Percentiles rank a stretch among this genome's conserved stretches.
phyloP scores from a whole-genome alignment of 2,329 filamentous ascomycete genomes.

The Diaporthe capsici region DNA sequence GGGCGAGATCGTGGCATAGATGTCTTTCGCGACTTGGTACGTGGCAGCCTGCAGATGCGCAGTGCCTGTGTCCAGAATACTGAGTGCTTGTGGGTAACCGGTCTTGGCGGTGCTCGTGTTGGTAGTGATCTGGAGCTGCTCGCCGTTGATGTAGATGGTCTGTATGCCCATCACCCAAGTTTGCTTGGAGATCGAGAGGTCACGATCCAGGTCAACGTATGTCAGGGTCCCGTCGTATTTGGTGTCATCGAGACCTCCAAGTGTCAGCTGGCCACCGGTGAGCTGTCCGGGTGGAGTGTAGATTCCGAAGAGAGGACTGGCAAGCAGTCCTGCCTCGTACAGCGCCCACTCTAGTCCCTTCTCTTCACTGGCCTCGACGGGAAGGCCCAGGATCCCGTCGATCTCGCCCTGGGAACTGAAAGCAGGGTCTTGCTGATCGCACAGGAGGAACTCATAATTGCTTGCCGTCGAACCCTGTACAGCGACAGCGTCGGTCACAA shows the following conservation, averaged over 20 bases:
- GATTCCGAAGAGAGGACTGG: slow-evolving; percentile 47
- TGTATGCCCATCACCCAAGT: slow-evolving; percentile 47
- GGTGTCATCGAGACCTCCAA: slow-evolving; percentile 48
- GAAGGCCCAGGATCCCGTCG: slow-evolving; percentile 39
- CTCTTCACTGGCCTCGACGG: slow-evolving; percentile 40
- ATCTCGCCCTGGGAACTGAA: slow-evolving; percentile 35
- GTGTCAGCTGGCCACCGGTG: slow-evolving; percentile 47
- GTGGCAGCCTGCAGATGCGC: slow-evolving; percentile 50
- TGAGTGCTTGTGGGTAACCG: slow-evolving; percentile 36
- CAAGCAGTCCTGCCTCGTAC: slow-evolving; percentile 45
- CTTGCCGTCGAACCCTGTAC: slow-evolving; percentile 31
- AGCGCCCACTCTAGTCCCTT: slow-evolving; percentile 47
- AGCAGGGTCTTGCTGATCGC: slow-evolving; percentile 28
- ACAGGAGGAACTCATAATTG: slow-evolving; percentile 30
- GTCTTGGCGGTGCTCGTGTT: slow-evolving; percentile 20
- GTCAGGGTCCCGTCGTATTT: slow-evolving; percentile 47
- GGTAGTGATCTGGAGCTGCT: slow-evolving; percentile 38
- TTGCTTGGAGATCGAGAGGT: slow-evolving; percentile 31
- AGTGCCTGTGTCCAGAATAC: slow-evolving; percentile 50
- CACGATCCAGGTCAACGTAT: slow-evolving; percentile 44
- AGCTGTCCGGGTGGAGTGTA: slow-evolving; percentile 45
- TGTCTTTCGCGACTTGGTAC: slow-evolving; percentile 45
- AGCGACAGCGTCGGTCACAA: slow-evolving; percentile 29
- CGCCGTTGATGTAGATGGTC: slow-evolving; percentile 45
- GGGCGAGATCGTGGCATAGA: slow-evolving; percentile 49